Percentiles rank a stretch among this genome's conserved stretches.
These are phyloP conservation scores for Russula earlei DNA, from an alignment of 768 basidiomycete genomes.

Conservation along the genomic window DNA sequence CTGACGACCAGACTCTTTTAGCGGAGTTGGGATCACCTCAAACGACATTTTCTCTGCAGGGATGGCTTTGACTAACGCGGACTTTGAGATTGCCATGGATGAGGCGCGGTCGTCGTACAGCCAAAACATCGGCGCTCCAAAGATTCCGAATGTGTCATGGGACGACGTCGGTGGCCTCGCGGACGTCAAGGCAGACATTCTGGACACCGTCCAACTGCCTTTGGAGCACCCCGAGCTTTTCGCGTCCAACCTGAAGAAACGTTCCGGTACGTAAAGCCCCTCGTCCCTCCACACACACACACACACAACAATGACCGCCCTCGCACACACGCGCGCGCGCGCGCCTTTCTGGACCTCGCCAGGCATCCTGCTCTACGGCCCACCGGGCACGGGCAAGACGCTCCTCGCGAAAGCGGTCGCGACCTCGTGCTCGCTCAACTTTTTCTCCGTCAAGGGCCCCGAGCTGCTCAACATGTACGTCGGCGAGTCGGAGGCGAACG, in stretches of 20 bases:
- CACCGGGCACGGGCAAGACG: slow-evolving; percentile 94
- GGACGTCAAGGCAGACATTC: slow-evolving; percentile 80
- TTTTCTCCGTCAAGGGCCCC: slow-evolving; percentile 95
- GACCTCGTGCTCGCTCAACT: slow-evolving; percentile 89
- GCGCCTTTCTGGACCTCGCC: neutral
- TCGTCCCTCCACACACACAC: too few species aligned
- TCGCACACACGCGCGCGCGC: too few species aligned
- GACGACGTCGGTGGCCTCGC: slow-evolving; percentile 94
- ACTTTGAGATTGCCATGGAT: slow-evolving; percentile 65
- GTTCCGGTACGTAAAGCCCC: slow-evolving; percentile 73
- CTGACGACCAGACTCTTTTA: neutral
- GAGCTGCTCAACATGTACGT: slow-evolving; percentile 98
- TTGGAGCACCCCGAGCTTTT: slow-evolving; percentile 87
- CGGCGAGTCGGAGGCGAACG: slow-evolving; percentile 96
- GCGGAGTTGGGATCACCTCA: slow-evolving; percentile 22
- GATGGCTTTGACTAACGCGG: slow-evolving; percentile 41
- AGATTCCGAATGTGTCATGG: slow-evolving; percentile 93
- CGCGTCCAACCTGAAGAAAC: slow-evolving; percentile 84
- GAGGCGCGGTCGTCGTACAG: slow-evolving; percentile 72
- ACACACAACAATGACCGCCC: too few species aligned
- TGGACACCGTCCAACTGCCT: slow-evolving; percentile 93
- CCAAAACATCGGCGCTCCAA: slow-evolving; percentile 93
- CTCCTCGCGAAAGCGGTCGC: slow-evolving; percentile 94
- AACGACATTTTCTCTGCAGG: slow-evolving; percentile 30
- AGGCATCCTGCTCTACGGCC: slow-evolving; percentile 91